A percentile compares a stretch with the other conserved stretches of the same genome.
Evolutionary conservation across 208 protist species (phyloP).

Genomic region (Zelonia costaricensis): DNA sequence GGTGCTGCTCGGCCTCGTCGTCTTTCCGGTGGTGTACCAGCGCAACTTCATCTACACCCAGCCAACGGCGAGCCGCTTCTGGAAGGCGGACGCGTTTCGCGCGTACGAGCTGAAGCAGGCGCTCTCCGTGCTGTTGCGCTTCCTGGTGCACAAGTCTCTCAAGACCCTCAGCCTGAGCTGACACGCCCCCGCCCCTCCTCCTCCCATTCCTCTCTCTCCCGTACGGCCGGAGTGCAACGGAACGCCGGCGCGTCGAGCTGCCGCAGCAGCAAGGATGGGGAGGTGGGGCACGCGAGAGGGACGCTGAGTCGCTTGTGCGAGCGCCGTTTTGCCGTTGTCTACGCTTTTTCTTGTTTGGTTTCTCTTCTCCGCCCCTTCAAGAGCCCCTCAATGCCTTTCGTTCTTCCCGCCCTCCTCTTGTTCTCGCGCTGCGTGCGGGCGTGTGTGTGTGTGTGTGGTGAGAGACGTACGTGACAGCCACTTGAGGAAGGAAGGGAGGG

Average conservation of each 20-base stretch:
- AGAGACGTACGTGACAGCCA: neutral
- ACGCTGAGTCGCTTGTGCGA: no score
- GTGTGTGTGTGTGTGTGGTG: neutral
- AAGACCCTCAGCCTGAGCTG: conserved; percentile 26
- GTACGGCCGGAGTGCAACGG: no score
- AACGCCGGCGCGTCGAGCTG: no score
- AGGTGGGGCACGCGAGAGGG: no score
- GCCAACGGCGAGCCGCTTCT: conserved; percentile 45
- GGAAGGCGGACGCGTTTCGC: conserved; percentile 42
- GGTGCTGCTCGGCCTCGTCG: conserved; percentile 51
- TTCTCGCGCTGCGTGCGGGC: neutral
- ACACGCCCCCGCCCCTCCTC: neutral
- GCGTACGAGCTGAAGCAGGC: conserved; percentile 65
- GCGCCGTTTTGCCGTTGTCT: no score
- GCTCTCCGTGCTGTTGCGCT: conserved; percentile 54
- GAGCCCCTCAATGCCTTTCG: neutral
- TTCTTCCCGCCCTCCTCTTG: neutral
- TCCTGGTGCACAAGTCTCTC: conserved; percentile 35
- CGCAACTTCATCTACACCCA: conserved; percentile 54
- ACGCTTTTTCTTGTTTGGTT: no score
- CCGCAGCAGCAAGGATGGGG: no score
- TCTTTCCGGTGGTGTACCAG: conserved; percentile 72
- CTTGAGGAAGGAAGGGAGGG: neutral
- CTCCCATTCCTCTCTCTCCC: neutral
- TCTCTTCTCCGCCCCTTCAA: neutral